Evolutionary conservation across 805 yeast species (phyloP).

Genomic region (Starmera caribaea): DNA sequence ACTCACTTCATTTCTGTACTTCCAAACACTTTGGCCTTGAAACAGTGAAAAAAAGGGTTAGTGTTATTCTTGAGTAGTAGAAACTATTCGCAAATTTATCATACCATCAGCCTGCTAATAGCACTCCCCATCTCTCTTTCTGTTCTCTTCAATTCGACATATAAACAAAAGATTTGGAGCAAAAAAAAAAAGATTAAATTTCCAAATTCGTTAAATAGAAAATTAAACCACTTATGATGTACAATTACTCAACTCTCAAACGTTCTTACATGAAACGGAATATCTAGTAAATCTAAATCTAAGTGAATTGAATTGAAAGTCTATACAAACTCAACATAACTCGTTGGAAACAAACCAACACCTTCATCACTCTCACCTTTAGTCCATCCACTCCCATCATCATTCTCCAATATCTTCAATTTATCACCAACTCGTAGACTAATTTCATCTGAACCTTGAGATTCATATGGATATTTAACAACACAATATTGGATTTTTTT

Average conservation of each 20-base stretch:
- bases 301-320: not conserved
- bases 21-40: slow-evolving; percentile 38
- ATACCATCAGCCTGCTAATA: slow-evolving; percentile 22
- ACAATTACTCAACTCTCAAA: too few relatives aligned
- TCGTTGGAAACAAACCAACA: slow-evolving; percentile 69
- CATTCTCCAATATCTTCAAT: slow-evolving; percentile 56
- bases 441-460: slow-evolving; percentile 76
- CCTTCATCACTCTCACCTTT: slow-evolving; percentile 69
- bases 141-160: not conserved
- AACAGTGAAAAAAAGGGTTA: slow-evolving; percentile 1
- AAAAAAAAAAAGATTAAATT: too few relatives aligned
- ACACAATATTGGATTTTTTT: slow-evolving; percentile 52
- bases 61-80: not conserved
- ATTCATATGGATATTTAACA: slow-evolving; percentile 67
- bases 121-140: slow-evolving; percentile 22
- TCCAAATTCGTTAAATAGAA: too few relatives aligned
- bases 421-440: slow-evolving; percentile 64
- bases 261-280: too few relatives aligned
- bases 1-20: slow-evolving; percentile 37
- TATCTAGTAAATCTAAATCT: too few relatives aligned
- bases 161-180: too few relatives aligned
- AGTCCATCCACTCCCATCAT: slow-evolving; percentile 87
- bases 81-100: too few relatives aligned
- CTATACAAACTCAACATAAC: slow-evolving; percentile 32
- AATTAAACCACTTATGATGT: too few relatives aligned